Evolutionary conservation across 108 stramenopile species (phyloP), one percentile per base, ranked within the genome.

Genomic region (Conticribra guillardii): DNA sequence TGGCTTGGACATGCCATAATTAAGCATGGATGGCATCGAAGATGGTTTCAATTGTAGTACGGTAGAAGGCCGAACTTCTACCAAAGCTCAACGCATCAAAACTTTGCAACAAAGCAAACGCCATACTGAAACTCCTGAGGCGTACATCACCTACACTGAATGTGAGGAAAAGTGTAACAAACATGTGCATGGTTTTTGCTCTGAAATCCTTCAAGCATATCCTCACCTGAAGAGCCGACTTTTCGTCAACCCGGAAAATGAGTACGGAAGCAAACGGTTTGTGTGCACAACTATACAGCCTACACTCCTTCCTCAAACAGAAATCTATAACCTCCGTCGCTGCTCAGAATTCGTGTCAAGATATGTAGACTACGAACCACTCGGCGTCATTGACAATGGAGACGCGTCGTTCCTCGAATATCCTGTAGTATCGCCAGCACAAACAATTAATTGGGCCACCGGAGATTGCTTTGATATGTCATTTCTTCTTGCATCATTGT

Each of bases 391-490:
- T 41, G 27, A 69, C 18, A 24, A 24, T 1, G 26, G 34, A 17
- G 30, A 60, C n/a, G n/a, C n/a, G n/a, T n/a, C n/a, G n/a, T n/a
- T n/a, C n/a, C n/a, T n/a, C 49, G 27, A 65, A 23, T 24, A 18
- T 7, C 18, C 55, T 17, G 60, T 81, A 8, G 68, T 69, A 18
- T 73, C 75, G 3, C 83, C 85, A 7, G 17, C 80, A 14, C 87
- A 83, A 63, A 84, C 85, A 27, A 44, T 95, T 18, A 74, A 72
- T 9, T 85, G 89, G 79, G 61, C 69, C 2, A 67, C 67, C 29
- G 93, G 91, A 31, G 93, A 95, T 46, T 62, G 59, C 41, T 88
- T 91, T 50, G 90, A 95, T 58, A 70, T 87, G n/a, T 69, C 90
- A 8, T 62, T 73, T 44, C 52, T 90, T 28, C 64, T 93, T 2